Evolutionary conservation across 345 rosid genomes (phyloP).

Genomic region (Zanthoxylum bungeanum): DNA sequence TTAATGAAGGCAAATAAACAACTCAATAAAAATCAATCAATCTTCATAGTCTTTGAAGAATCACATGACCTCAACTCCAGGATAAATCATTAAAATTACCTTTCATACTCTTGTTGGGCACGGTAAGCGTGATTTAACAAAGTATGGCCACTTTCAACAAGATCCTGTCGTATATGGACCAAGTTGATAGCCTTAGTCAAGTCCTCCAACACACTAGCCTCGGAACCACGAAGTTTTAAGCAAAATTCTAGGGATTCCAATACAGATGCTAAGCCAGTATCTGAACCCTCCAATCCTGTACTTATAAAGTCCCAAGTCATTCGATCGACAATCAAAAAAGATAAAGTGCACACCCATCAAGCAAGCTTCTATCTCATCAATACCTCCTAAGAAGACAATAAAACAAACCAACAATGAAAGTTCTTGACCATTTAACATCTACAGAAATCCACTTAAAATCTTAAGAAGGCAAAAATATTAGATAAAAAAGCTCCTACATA

Average conservation of each 20-base stretch:
- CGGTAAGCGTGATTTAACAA: slow-evolving; percentile 72
- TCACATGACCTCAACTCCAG: not conserved
- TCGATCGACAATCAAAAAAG: not conserved
- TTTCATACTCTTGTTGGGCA: slow-evolving; percentile 86
- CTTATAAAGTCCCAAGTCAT: slow-evolving; percentile 10
- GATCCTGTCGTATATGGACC: slow-evolving; percentile 76
- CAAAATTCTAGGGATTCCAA: slow-evolving; percentile 89
- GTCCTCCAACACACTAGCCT: slow-evolving; percentile 86
- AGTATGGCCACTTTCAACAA: slow-evolving; percentile 84
- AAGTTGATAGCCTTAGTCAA: slow-evolving; percentile 81
- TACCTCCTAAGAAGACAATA: not conserved
- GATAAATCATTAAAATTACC: slow-evolving; percentile 37
- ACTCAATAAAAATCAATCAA: not conserved
- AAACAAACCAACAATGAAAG: no score
- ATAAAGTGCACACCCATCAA: not conserved
- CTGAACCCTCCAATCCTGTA: slow-evolving; percentile 86
- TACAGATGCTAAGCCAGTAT: slow-evolving; percentile 83
- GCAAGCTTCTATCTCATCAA: not conserved
- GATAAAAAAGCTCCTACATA: not conserved
- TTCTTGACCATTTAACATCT: no score
- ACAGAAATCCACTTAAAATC: not conserved
- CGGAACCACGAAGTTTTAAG: slow-evolving; percentile 88
- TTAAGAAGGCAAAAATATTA: not conserved
- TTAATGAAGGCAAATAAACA: not conserved
- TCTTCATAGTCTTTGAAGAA: slow-evolving; percentile 4